phyloP scores from a whole-genome alignment of 345 rosid genomes.

The Populus euphratica region DNA sequence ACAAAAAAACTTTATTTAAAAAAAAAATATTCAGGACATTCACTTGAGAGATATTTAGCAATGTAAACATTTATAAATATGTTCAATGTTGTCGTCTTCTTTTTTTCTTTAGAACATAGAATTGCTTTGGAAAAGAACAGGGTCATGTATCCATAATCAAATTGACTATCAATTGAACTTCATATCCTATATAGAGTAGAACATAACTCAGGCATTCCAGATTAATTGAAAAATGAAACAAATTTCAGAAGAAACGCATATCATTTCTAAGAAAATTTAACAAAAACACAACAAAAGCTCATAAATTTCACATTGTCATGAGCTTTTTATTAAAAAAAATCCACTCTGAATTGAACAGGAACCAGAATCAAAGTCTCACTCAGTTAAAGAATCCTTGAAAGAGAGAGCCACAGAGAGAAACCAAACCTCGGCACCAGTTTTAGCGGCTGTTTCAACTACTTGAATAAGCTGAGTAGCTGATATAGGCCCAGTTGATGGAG shows the following conservation, averaged over 20 bases:
- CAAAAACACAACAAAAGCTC: background rate
- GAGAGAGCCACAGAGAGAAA: background rate
- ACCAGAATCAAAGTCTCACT: background rate
- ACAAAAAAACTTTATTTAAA: no score
- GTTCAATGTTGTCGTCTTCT: no score
- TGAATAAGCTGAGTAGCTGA: constrained; percentile 59
- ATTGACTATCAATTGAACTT: no score
- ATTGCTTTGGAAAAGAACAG: no score
- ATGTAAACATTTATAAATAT: background rate
- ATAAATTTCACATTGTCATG: background rate
- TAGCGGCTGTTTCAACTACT: constrained; percentile 82
- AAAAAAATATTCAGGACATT: background rate
- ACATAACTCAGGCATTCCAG: background rate
- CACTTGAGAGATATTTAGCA: background rate
- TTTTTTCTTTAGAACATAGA: no score
- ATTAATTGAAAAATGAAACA: no score
- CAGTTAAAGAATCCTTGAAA: background rate
- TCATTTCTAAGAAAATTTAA: background rate
- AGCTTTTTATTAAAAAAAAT: background rate
- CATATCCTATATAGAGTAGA: background rate
- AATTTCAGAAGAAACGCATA: background rate
- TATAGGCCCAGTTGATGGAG: constrained; percentile 62
- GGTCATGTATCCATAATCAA: no score
- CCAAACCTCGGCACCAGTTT: constrained; percentile 77
- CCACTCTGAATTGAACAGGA: background rate